A percentile compares a stretch with the other conserved stretches of the same genome.
Evolutionary conservation across 495 filamentous ascomycete species (phyloP).

Genomic region (Xylaria flabelliformis): DNA sequence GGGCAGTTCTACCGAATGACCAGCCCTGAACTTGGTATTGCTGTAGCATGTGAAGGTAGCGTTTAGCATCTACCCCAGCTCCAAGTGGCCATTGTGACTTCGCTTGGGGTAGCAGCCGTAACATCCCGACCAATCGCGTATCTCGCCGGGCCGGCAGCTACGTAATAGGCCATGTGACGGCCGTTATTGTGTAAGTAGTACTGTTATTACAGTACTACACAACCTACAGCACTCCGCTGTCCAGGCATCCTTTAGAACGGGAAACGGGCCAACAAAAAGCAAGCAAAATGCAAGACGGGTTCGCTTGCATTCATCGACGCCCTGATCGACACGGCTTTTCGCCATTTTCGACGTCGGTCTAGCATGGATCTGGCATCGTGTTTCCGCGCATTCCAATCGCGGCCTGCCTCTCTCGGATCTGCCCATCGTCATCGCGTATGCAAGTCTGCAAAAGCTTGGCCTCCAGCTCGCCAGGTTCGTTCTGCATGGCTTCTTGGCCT

Average conservation of each 20-base stretch:
- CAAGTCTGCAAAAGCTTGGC: constrained; percentile 19
- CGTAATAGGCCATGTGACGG: constrained; percentile 18
- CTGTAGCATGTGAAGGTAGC: neutral
- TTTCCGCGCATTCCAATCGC: constrained; percentile 13
- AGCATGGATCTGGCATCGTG: constrained; percentile 22
- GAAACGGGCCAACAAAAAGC: neutral
- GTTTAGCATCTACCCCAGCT: constrained; percentile 11
- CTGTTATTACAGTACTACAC: neutral
- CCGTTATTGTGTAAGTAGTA: neutral
- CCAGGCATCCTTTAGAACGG: neutral
- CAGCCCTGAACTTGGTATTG: neutral
- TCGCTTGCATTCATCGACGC: constrained; percentile 1
- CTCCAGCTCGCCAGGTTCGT: constrained; percentile 1
- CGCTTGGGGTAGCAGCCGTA: constrained; percentile 19
- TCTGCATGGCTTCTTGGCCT: constrained; percentile 5
- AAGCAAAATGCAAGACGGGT: constrained; percentile 7
- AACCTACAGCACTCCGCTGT: neutral
- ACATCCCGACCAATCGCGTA: neutral
- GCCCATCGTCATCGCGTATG: constrained; percentile 12
- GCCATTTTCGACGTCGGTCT: neutral
- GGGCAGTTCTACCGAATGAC: neutral
- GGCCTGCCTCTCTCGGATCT: constrained; percentile 17
- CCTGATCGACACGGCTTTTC: constrained; percentile 14
- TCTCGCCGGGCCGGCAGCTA: neutral
- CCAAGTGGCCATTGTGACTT: constrained; percentile 9